Evolutionary conservation across 176 grass and related monocot genomes (phyloP), one percentile per base, ranked within the genome.

Genomic region (Typha latifolia): DNA sequence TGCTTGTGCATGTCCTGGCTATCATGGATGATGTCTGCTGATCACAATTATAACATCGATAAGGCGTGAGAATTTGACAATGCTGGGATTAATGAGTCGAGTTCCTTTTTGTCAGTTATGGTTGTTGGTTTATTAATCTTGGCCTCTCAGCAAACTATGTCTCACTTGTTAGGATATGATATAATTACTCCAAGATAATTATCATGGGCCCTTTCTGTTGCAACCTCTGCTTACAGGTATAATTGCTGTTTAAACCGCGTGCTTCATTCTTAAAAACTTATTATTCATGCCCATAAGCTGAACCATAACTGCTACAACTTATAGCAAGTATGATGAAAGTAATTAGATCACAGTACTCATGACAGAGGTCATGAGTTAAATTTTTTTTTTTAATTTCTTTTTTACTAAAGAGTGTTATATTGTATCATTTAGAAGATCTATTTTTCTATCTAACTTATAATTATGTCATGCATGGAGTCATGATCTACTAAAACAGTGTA

Each of bases 1-100:
- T 34, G 72, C 21, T 64, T 74, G 21, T 64, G 43, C 61, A 74
- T 74, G 72, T 66, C 61, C 14, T 67, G 61, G 52, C 61, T 34
- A 53, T 75, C 62, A 76, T 76, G 71, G 34, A 74, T 62, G n/a
- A 62, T 22, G 70, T 21, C 16, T 63, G 11, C 14, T 22, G 49
- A 74, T 48, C 69, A 74, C 50, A 55, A 74, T 74, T 64, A 62
- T 47, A 14, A 10, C 50, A 66, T 49, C 56, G 21, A 18, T 66
- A 64, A 49, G 48, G 66, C 62, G 12, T 76, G 62, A 51, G 47
- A 56, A 34, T 32, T 64, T 18, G 32, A 34, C 66, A 14, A 19
- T 34, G 4, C 16, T 22, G 27, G 27, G 27, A 29, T 29, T 43
- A 11, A 43, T 8, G 37, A 43, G 37, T 43, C 7, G 1, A 43